Evolutionary conservation across 2,329 filamentous ascomycete species (phyloP).

Genomic region (Madurella fahalii): DNA sequence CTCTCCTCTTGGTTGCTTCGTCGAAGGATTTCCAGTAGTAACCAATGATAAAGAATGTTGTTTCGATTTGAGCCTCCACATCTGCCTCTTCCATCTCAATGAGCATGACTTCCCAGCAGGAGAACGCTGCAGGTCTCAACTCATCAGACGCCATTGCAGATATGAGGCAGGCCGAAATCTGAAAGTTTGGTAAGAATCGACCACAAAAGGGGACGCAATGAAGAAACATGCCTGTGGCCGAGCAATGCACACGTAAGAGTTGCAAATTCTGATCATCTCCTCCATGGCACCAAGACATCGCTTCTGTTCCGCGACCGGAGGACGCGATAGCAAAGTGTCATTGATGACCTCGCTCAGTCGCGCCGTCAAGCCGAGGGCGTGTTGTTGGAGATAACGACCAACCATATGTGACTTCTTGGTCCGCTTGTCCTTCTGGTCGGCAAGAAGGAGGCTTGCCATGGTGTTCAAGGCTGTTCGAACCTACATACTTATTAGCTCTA

Average conservation of each 20-base stretch:
- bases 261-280: constrained; percentile 78
- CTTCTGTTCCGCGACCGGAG: constrained; percentile 63
- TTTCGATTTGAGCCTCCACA: constrained; percentile 74
- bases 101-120: constrained; percentile 79
- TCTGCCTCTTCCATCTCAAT: constrained; percentile 72
- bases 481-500: constrained; percentile 34
- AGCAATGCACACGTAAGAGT: constrained; percentile 68
- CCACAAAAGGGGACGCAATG: neutral
- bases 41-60: constrained; percentile 82
- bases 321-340: constrained; percentile 52
- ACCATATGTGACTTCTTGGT: constrained; percentile 55
- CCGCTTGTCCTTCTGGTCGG: constrained; percentile 27
- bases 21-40: constrained; percentile 73
- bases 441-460: constrained; percentile 35
- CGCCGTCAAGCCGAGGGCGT: constrained; percentile 83
- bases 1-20: constrained; percentile 53
- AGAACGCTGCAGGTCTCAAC: constrained; percentile 74
- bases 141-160: constrained; percentile 72
- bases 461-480: constrained; percentile 45
- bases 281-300: constrained; percentile 78
- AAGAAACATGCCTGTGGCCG: constrained; percentile 68
- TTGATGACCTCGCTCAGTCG: constrained; percentile 77
- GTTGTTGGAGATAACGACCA: constrained; percentile 71
- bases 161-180: constrained; percentile 90
- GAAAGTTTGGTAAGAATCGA: constrained; percentile 25